These are phyloP conservation scores for Wallemia mellicola DNA, from an alignment of 1,284 basidiomycete genomes.

Conservation along the genomic window DNA sequence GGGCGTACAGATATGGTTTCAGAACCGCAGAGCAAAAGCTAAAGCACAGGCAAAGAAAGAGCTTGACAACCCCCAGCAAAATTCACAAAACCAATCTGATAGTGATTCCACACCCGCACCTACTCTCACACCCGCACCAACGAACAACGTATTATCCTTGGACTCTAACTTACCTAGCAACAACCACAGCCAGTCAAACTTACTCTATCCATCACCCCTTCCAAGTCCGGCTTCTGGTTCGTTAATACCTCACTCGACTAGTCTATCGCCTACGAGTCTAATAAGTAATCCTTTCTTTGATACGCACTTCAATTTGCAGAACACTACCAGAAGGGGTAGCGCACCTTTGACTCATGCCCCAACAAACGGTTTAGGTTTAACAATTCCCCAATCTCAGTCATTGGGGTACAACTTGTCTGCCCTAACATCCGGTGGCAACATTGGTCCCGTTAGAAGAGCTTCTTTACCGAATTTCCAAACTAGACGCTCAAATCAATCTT, in stretches of 20 bases:
- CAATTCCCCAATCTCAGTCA: neutral
- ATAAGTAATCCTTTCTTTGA: neutral
- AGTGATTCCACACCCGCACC: neutral
- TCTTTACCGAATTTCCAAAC: neutral
- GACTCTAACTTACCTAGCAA: neutral
- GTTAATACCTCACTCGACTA: neutral
- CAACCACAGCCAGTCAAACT: neutral
- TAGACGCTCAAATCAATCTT: neutral
- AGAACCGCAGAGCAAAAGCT: constrained; percentile 64
- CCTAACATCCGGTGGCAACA: neutral
- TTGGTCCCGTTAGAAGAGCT: neutral
- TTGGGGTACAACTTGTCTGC: neutral
- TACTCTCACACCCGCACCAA: neutral
- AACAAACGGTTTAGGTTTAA: neutral
- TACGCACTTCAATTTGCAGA: neutral
- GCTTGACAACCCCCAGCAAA: neutral
- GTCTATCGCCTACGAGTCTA: neutral
- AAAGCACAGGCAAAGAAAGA: constrained; percentile 22
- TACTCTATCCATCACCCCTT: neutral
- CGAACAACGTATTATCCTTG: neutral
- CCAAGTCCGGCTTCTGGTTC: neutral
- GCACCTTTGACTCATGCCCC: neutral
- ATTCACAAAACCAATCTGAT: neutral
- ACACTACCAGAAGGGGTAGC: too few relatives aligned
- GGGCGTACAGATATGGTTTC: constrained; percentile 70